Evolutionary conservation across 208 protist genomes (phyloP).

Genomic region (Wallacemonas sp.): DNA sequence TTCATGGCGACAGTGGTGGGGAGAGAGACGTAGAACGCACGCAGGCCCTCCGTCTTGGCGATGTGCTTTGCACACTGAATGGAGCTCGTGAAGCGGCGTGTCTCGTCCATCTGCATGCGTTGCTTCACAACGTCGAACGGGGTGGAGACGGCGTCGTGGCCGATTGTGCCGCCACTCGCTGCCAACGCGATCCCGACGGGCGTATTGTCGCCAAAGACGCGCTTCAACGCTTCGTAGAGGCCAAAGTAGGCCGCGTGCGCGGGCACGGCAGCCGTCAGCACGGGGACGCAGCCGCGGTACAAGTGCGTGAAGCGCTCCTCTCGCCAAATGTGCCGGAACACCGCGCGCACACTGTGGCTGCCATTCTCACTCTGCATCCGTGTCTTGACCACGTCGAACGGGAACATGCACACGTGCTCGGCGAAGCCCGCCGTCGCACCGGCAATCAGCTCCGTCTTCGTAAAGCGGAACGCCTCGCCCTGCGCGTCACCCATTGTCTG

Average conservation of each 20-base stretch:
- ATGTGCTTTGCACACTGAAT: constrained; percentile 50
- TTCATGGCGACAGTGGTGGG: constrained; percentile 94
- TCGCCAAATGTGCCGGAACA: constrained; percentile 29
- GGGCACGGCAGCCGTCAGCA: constrained; percentile 86
- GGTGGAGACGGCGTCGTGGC: constrained; percentile 91
- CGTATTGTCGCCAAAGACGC: constrained; percentile 50
- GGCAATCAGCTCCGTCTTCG: constrained; percentile 57
- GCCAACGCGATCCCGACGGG: constrained; percentile 46
- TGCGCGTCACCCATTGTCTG: neutral
- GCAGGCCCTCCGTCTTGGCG: constrained; percentile 53
- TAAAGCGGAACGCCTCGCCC: constrained; percentile 39
- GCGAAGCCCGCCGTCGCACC: constrained; percentile 85
- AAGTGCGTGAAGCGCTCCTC: constrained; percentile 68
- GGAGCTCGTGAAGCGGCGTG: constrained; percentile 48
- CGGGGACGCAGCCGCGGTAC: constrained; percentile 81
- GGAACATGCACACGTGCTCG: constrained; percentile 94
- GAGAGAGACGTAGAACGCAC: constrained; percentile 81
- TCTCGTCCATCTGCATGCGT: constrained; percentile 90
- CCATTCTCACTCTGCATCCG: constrained; percentile 66
- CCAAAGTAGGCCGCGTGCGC: constrained; percentile 93
- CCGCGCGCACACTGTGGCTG: constrained; percentile 22
- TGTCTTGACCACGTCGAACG: constrained; percentile 94
- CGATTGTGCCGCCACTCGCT: constrained; percentile 68
- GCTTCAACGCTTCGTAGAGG: constrained; percentile 90
- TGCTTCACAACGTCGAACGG: constrained; percentile 96